phyloP scores from a whole-genome alignment of 2,329 filamentous ascomycete species.

The Didymella sp. region DNA sequence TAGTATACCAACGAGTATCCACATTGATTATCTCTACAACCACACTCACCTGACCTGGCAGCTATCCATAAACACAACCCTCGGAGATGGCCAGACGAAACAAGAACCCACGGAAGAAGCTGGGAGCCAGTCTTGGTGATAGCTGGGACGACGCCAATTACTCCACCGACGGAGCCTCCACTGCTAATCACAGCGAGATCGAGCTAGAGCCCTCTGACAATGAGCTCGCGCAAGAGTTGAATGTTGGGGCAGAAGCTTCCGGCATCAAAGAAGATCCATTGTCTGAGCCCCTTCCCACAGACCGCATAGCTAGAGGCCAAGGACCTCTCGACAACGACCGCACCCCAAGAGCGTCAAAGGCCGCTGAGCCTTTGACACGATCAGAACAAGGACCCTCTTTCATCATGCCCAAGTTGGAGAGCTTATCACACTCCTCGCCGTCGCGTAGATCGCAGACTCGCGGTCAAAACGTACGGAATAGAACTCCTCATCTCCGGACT shows the following conservation, averaged over 20 bases:
- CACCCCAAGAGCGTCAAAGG: conserved; percentile 21
- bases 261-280: conserved; percentile 16
- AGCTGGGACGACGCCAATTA: conserved; percentile 47
- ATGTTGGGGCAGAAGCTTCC: conserved; percentile 21
- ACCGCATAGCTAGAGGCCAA: conserved; percentile 13
- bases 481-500: conserved; percentile 11
- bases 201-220: conserved; percentile 34
- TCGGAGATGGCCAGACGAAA: conserved; percentile 8
- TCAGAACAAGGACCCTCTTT: conserved; percentile 49
- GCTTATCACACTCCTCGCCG: conserved; percentile 33
- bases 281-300: conserved; percentile 16
- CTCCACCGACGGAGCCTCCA: conserved; percentile 36
- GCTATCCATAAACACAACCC: not conserved
- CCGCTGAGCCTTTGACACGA: conserved; percentile 19
- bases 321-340: conserved; percentile 9
- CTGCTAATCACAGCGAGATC: conserved; percentile 34
- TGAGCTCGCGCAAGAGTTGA: conserved; percentile 25
- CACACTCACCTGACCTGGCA: too few species aligned
- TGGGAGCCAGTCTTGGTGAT: conserved; percentile 40
- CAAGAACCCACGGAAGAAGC: conserved; percentile 25
- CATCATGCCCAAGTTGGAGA: conserved; percentile 52
- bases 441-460: conserved; percentile 32
- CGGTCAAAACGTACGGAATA: conserved; percentile 19
- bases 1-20: not conserved
- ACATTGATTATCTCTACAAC: not conserved